phyloP scores from a whole-genome alignment of 257 asterid species.

The Solanum gandarillasii region DNA sequence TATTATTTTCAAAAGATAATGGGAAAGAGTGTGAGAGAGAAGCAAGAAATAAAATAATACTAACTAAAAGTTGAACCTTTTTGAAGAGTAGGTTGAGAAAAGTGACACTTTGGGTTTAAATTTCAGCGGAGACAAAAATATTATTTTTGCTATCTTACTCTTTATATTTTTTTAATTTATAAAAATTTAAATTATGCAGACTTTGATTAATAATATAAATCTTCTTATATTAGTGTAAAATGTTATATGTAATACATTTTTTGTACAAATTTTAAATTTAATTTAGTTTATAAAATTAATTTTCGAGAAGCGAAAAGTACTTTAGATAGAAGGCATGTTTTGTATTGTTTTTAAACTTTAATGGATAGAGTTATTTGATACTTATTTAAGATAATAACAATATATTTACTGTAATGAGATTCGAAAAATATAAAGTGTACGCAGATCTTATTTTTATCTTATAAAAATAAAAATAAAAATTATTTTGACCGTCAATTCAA shows the following conservation, averaged over 20 bases:
- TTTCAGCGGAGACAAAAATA: neutral
- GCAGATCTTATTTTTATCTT: neutral
- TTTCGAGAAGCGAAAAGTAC: neutral
- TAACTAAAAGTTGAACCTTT: constrained; percentile 32
- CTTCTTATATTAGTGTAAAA: neutral
- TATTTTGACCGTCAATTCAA: neutral
- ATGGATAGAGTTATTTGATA: neutral
- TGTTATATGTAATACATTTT: too few relatives aligned
- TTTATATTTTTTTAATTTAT: neutral
- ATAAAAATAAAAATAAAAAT: neutral
- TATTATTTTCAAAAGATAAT: constrained; percentile 7
- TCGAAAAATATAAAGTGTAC: neutral
- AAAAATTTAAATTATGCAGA: too few relatives aligned
- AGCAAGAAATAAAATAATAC: constrained; percentile 5
- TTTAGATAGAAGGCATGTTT: neutral
- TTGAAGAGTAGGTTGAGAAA: constrained; percentile 24
- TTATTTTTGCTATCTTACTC: neutral
- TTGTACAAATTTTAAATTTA: too few relatives aligned
- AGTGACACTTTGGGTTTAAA: neutral
- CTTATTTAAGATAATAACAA: neutral
- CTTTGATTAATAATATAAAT: neutral
- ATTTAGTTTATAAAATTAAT: too few relatives aligned
- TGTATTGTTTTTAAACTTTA: neutral
- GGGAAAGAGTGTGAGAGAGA: constrained; percentile 3
- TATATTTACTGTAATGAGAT: neutral